A percentile compares a stretch with the other conserved stretches of the same genome.
phyloP scores from a whole-genome alignment of 805 yeast genomes.

The Lachancea meyersii region DNA sequence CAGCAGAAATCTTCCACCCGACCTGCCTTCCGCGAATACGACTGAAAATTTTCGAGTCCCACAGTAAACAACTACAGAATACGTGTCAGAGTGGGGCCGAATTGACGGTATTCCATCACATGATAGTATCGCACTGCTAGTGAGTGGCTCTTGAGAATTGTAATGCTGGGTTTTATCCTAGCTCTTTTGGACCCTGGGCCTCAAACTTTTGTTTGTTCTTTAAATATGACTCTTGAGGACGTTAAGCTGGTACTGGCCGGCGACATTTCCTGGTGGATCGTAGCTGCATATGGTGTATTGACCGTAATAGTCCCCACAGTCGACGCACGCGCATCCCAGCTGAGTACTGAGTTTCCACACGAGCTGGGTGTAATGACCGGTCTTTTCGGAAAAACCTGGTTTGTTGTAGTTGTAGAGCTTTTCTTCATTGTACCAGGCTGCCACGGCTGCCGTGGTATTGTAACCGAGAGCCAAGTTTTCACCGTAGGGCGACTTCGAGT shows the following conservation, averaged over 20 bases:
- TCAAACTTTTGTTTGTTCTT: background rate
- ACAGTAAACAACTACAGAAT: background rate
- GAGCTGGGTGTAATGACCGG: slow-evolving; percentile 79
- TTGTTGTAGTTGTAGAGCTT: slow-evolving; percentile 43
- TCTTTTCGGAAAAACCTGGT: slow-evolving; percentile 40
- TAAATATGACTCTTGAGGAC: slow-evolving; percentile 22
- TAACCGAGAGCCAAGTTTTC: slow-evolving; percentile 80
- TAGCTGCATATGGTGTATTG: slow-evolving; percentile 67
- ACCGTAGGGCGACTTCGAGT: slow-evolving; percentile 64
- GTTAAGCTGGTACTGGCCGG: slow-evolving; percentile 37
- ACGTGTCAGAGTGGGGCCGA: too few species aligned
- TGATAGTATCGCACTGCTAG: background rate
- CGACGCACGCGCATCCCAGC: slow-evolving; percentile 65
- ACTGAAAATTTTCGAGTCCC: background rate
- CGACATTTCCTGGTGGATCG: slow-evolving; percentile 57
- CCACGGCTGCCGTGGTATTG: slow-evolving; percentile 49
- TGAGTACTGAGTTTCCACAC: slow-evolving; percentile 60
- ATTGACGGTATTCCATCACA: too few species aligned
- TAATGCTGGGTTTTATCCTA: background rate
- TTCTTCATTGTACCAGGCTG: slow-evolving; percentile 74
- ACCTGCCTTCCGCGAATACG: background rate
- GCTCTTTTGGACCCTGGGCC: background rate
- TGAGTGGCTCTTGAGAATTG: background rate
- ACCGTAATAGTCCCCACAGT: slow-evolving; percentile 46
- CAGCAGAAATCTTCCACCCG: background rate